These are phyloP conservation scores for Moelleriella libera DNA, from an alignment of 2,329 filamentous ascomycete genomes.

Conservation along the genomic window DNA sequence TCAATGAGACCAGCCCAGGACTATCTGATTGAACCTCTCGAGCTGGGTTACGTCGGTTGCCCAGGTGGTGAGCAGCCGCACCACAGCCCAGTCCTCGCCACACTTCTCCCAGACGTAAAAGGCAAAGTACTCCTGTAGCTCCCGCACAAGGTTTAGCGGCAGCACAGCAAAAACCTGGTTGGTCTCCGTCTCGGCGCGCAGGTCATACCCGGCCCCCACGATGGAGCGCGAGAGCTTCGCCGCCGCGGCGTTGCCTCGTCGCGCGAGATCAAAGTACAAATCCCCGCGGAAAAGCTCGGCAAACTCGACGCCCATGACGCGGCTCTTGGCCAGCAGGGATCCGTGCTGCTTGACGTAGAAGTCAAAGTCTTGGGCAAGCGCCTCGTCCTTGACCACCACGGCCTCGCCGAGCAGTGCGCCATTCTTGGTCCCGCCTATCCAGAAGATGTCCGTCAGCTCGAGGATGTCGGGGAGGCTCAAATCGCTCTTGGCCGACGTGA, in stretches of 20 bases:
- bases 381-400: conserved; percentile 28
- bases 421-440: conserved; percentile 39
- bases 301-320: conserved; percentile 34
- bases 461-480: conserved; percentile 28
- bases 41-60: conserved; percentile 29
- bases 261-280: conserved; percentile 31
- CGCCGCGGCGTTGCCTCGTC: conserved; percentile 28
- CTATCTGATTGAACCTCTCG: conserved; percentile 18
- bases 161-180: conserved; percentile 36
- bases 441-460: conserved; percentile 35
- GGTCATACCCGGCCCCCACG: conserved; percentile 22
- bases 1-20: conserved; percentile 10
- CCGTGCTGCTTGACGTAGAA: conserved; percentile 38
- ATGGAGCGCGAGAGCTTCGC: conserved; percentile 28
- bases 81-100: conserved; percentile 21
- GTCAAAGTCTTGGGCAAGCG: conserved; percentile 29
- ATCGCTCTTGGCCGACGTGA: conserved; percentile 27
- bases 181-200: conserved; percentile 31
- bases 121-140: conserved; percentile 25
- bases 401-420: conserved; percentile 35
- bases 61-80: conserved; percentile 35
- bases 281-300: conserved; percentile 29
- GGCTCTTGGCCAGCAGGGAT: conserved; percentile 32
- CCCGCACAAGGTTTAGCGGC: conserved; percentile 20
- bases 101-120: conserved; percentile 34